phyloP scores from a whole-genome alignment of 345 rosid genomes.

The Euphorbia lathyris region DNA sequence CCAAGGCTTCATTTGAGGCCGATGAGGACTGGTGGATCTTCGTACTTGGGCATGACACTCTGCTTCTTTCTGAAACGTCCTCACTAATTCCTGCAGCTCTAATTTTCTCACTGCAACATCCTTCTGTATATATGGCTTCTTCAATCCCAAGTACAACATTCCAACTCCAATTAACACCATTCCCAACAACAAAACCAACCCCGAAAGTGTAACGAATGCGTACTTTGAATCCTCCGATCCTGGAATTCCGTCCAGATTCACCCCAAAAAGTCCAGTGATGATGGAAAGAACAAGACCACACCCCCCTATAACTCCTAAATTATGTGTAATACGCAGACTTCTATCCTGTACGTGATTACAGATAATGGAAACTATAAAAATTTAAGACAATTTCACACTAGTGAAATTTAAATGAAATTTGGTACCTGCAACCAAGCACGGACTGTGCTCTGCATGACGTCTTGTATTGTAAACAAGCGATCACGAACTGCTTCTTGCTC shows the following conservation, averaged over 20 bases:
- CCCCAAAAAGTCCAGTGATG: constrained; percentile 82
- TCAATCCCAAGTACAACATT: constrained; percentile 66
- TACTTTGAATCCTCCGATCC: constrained; percentile 71
- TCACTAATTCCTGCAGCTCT: constrained; percentile 80
- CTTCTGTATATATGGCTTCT: constrained; percentile 55
- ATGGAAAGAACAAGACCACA: constrained; percentile 79
- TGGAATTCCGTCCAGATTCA: constrained; percentile 94
- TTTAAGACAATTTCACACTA: too few relatives aligned
- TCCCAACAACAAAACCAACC: constrained; percentile 47
- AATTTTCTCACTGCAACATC: constrained; percentile 64
- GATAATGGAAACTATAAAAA: too few relatives aligned
- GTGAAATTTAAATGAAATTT: not conserved
- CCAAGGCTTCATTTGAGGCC: too few relatives aligned
- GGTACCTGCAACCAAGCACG: constrained; percentile 97
- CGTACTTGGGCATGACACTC: constrained; percentile 89
- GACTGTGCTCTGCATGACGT: constrained; percentile 95
- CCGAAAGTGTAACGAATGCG: constrained; percentile 75
- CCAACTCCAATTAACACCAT: constrained; percentile 59
- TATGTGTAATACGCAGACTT: constrained; percentile 87
- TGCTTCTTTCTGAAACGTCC: constrained; percentile 88
- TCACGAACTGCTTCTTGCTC: constrained; percentile 99
- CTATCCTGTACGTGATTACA: constrained; percentile 45
- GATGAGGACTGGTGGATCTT: too few relatives aligned
- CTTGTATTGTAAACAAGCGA: constrained; percentile 93
- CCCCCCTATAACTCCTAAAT: constrained; percentile 86